Conservation (phyloP, 2,329 filamentous ascomycete genomes). For the Rhynchosporium agropyri region DNA sequence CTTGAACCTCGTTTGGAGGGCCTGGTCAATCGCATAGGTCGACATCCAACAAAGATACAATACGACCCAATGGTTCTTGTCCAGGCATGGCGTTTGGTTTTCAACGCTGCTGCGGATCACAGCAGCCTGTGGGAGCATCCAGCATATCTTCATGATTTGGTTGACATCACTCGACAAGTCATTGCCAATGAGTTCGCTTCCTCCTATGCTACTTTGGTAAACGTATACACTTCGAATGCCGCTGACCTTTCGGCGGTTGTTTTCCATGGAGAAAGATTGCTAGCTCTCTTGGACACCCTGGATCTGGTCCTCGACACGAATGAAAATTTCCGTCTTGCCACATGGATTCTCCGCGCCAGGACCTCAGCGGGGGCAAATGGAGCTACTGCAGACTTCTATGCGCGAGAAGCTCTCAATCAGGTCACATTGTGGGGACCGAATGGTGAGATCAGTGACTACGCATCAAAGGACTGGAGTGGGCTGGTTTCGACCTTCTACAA, state of each 20-base stretch:
- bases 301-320: conserved; percentile 49
- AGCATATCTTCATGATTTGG: conserved; percentile 50
- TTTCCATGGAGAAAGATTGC: conserved; percentile 40
- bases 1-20: conserved; percentile 48
- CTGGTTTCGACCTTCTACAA: conserved; percentile 51
- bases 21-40: conserved; percentile 44
- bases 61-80: conserved; percentile 48
- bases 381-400: conserved; percentile 44
- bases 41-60: conserved; percentile 47
- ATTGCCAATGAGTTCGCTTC: conserved; percentile 51
- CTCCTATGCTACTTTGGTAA: conserved; percentile 55
- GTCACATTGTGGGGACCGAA: conserved; percentile 54
- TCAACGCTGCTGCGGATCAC: conserved; percentile 42
- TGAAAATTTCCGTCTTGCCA: conserved; percentile 47
- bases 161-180: conserved; percentile 54
- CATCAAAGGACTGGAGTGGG: conserved; percentile 52
- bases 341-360: conserved; percentile 48
- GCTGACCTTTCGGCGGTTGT: conserved; percentile 34
- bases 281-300: conserved; percentile 44
- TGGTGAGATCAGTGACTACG: conserved; percentile 54
- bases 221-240: conserved; percentile 40
- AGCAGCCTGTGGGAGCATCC: conserved; percentile 46
- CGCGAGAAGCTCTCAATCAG: conserved; percentile 53
- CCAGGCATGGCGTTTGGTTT: conserved; percentile 46
- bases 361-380: conserved; percentile 31